Evolutionary conservation across 2,329 filamentous ascomycete species (phyloP).

Genomic region (Claviceps cyperi): DNA sequence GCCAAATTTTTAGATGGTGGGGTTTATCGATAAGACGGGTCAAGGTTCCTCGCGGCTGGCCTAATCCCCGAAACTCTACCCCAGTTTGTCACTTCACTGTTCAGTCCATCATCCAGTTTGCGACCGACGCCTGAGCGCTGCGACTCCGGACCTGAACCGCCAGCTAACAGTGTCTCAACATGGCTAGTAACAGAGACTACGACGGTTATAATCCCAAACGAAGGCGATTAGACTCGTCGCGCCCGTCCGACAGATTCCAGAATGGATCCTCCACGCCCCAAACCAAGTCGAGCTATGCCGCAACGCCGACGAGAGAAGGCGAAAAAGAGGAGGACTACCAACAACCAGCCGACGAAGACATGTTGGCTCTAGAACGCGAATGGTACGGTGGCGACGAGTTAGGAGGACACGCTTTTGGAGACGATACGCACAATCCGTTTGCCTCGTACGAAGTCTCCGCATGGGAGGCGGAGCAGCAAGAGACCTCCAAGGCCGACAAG

Average conservation of each 20-base stretch:
- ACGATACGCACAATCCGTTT: conserved; percentile 88
- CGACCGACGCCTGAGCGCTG: neutral
- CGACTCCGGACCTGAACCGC: neutral
- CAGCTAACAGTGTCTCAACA: conserved; percentile 5
- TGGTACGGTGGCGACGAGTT: conserved; percentile 87
- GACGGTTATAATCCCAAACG: conserved; percentile 26
- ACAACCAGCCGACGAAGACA: conserved; percentile 54
- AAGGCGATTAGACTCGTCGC: conserved; percentile 21
- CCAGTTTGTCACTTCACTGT: neutral
- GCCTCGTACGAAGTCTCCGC: conserved; percentile 60
- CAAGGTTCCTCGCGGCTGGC: neutral
- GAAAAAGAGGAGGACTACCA: conserved; percentile 34
- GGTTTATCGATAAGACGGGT: conserved; percentile 25
- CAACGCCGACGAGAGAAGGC: conserved; percentile 21
- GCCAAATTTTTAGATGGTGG: conserved; percentile 22
- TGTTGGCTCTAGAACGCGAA: conserved; percentile 67
- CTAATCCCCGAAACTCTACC: conserved; percentile 8
- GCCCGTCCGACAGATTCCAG: conserved; percentile 15
- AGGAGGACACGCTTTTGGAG: conserved; percentile 68
- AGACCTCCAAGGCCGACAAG: conserved; percentile 63
- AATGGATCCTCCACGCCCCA: conserved; percentile 22
- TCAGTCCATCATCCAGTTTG: neutral
- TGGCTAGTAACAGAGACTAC: conserved; percentile 23
- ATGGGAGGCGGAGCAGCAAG: conserved; percentile 64
- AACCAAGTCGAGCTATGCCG: conserved; percentile 24